phyloP scores from a whole-genome alignment of 179 eudicot genomes.

The Gypsophila paniculata region DNA sequence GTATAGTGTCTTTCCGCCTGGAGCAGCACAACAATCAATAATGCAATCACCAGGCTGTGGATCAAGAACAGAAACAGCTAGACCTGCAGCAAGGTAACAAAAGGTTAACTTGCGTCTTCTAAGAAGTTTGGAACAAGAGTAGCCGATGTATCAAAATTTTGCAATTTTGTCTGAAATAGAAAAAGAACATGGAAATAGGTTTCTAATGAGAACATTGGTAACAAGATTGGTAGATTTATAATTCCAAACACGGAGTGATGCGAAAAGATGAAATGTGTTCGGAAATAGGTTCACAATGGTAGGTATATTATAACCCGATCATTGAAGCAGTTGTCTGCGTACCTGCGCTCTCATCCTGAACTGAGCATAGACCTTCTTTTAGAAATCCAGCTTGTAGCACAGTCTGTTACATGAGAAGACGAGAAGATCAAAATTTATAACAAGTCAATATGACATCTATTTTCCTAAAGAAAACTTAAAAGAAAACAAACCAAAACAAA shows the following conservation, averaged over 20 bases:
- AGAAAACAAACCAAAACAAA: not conserved
- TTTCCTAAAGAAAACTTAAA: not conserved
- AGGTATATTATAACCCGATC: slow-evolving; percentile 3
- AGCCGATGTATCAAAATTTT: not conserved
- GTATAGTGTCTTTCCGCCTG: slow-evolving; percentile 93
- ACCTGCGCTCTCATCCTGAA: slow-evolving; percentile 99
- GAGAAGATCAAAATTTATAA: slow-evolving; percentile 13
- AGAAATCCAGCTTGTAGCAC: slow-evolving; percentile 80
- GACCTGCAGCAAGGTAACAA: slow-evolving; percentile 40
- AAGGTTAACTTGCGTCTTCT: not conserved
- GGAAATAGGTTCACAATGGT: not conserved
- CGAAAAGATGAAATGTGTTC: not conserved
- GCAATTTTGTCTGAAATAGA: not conserved
- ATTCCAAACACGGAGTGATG: slow-evolving; percentile 4
- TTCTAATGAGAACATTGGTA: not conserved
- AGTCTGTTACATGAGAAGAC: slow-evolving; percentile 35
- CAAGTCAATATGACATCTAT: not conserved
- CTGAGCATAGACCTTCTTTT: slow-evolving; percentile 82
- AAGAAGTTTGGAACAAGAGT: not conserved
- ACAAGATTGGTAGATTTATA: not conserved
- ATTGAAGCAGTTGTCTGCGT: slow-evolving; percentile 9
- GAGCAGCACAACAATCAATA: slow-evolving; percentile 97
- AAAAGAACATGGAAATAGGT: not conserved
- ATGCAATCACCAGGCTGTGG: slow-evolving; percentile 83
- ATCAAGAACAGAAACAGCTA: slow-evolving; percentile 81